phyloP scores from a whole-genome alignment of 345 rosid species.

The Aquilaria sinensis region DNA sequence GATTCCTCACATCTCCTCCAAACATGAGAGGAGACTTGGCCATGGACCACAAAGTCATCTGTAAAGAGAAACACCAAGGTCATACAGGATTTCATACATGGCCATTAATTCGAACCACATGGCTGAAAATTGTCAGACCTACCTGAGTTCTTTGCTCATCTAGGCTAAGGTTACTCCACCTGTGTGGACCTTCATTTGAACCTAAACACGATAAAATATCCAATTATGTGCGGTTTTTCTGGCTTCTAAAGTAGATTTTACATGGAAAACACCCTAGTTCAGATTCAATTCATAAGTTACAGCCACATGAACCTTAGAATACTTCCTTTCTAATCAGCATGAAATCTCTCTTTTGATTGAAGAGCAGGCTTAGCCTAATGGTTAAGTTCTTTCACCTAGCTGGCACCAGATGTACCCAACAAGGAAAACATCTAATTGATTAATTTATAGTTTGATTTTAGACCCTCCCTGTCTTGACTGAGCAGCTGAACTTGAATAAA shows the following conservation, averaged over 20 bases:
- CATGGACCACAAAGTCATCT: conserved; percentile 96
- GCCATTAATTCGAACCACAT: no score
- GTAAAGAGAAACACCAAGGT: conserved; percentile 14
- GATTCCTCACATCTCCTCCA: conserved; percentile 81
- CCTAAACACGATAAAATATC: conserved; percentile 30
- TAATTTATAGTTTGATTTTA: no score
- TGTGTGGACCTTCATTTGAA: conserved; percentile 74
- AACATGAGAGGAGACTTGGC: conserved; percentile 93
- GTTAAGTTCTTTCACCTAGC: no score
- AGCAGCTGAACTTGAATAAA: no score
- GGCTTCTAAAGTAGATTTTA: conserved; percentile 1
- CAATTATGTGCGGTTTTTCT: conserved; percentile 8
- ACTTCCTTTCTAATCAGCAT: background rate
- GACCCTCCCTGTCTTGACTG: no score
- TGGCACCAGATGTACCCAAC: no score
- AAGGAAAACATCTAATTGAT: no score
- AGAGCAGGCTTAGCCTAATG: no score
- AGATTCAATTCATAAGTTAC: background rate
- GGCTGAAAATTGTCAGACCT: conserved; percentile 1
- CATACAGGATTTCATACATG: background rate
- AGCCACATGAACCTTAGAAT: no score
- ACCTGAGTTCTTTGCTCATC: conserved; percentile 86
- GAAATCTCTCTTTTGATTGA: background rate
- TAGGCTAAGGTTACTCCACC: conserved; percentile 47
- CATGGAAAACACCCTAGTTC: background rate